Base-by-base conservation (phyloP, 768 basidiomycete species). In the Pleurotus tuber-regium region DNA sequence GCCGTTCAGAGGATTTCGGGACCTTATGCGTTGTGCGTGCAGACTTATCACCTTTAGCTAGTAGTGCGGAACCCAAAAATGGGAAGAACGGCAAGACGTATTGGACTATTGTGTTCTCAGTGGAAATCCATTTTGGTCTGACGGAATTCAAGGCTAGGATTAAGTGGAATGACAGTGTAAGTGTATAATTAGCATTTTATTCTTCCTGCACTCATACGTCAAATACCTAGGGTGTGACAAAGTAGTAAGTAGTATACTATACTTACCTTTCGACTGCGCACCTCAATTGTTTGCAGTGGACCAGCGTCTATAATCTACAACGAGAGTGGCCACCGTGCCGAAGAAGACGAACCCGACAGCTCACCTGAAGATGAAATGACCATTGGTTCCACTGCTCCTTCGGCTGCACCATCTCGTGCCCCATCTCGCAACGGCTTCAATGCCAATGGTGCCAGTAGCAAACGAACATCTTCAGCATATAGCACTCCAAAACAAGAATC, bases 61-160 rank as follows among this genome's bases (percentile, higher is more conserved):
- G 83, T 16, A 89, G 86, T 56, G 87, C 88, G 1, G 79, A 82
- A 57, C 70, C 88, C 1, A 89, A 88, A 61, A 63, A 68, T 4
- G 82, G 86, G 1, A 79, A 66, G 57, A 78, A 75, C 40, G 83
- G 86, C 44, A 87, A 83, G 69, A 82, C 76, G 9, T 90, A 89
- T 56, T 91, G 87, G 87, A 89, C 84, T 11, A 89, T 91, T 53
- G 83, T 91, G 14, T 91, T 91, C 65, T 86, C 84, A 25, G 83
- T 91, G 25, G 88, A 89, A 63, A 89, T 91, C 50, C 87, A 89
- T 61, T 90, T 91, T 53, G 87, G 88, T 26, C 61, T 90, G 54
- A 91, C 88, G 0, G 88, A 91, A 65, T 91, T 91, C 70, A 86
- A 73, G 63, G 87, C 88, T 5, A 77, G 87, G 51, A 89, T 90